Base-by-base conservation (phyloP, 768 basidiomycete species). In the Hemileccinum impolitum region DNA sequence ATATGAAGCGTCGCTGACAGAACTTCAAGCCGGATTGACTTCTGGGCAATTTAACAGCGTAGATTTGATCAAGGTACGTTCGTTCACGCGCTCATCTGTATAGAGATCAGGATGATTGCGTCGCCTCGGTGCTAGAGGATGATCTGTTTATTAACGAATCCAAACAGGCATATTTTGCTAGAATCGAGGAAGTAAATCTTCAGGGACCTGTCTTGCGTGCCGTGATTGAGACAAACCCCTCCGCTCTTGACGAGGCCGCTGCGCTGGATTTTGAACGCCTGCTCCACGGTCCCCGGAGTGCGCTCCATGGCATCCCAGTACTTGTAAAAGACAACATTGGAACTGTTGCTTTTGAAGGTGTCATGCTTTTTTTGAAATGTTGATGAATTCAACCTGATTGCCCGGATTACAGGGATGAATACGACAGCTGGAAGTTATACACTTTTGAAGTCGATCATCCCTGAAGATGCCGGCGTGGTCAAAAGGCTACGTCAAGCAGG, bases 181-280 rank as follows among this genome's bases (percentile, higher is more conserved):
- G 74, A 14, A 75, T 75, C 38, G 64, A 70, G 17, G 74, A 75
- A 61, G 74, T 75, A 14, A 75, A 75, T 55, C 48, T 66, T 13
- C 51, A 70, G 36, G 72, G 72, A 2, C 64, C 73, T 3, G 51
- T 23, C 3, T 48, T 74, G 14, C 71, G 66, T n/a, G 74, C 74
- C 1, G 67, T 75, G 15, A 61, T 75, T 17, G 69, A 74, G 50
- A 66, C 60, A 6, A 75, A 72, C 43, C 70, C 72, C 0, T 63
- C 58, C 18, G 74, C 73, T 6, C 51, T 75, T 17, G 35, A 40
- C 8, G 59, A 72, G 47, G 75, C 73, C 3, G 62, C 61, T 0
- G 48, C 42, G 2, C 64, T 74, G 11, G 72, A 74, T 47, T 37
- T 35, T 6, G 72, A 72, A 44, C 62, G 73, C 8, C 52, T 56